A percentile compares a stretch with the other conserved stretches of the same genome.
Conservation (phyloP, 176 grass and related monocot genomes). For the Poa annua region DNA sequence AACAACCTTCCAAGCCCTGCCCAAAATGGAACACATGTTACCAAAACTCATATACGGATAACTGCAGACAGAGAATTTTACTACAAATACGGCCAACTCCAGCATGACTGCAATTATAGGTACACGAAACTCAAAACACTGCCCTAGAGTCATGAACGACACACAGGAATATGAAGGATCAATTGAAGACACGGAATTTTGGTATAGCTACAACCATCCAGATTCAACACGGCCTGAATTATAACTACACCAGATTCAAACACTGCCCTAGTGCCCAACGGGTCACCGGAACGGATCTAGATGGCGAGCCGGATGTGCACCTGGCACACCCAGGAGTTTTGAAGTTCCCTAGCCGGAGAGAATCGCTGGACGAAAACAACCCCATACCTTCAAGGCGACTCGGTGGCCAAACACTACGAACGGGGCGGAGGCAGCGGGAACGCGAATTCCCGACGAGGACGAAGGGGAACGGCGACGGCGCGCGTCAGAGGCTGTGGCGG, state of each 20-base stretch:
- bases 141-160: not conserved
- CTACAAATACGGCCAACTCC: not conserved
- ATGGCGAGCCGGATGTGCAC: not conserved
- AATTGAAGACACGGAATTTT: not conserved
- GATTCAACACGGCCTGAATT: not conserved
- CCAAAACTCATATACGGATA: not conserved
- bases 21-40: constrained; percentile 23
- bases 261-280: not conserved
- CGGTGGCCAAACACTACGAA: not conserved
- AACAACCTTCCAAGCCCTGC: not conserved
- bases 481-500: not conserved
- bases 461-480: not conserved
- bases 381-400: not conserved
- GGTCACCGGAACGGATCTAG: not conserved
- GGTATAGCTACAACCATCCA: not conserved
- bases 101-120: not conserved
- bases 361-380: not conserved
- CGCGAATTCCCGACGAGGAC: not conserved
- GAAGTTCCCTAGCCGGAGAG: not conserved
- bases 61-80: not conserved
- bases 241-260: not conserved
- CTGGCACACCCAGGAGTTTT: not conserved
- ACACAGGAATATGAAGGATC: not conserved
- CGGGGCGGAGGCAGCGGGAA: not conserved
- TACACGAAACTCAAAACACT: constrained; percentile 7